Evolutionary conservation across 2,329 filamentous ascomycete species (phyloP), one percentile per base, ranked within the genome.

Genomic region (Lachnellula occidentalis): DNA sequence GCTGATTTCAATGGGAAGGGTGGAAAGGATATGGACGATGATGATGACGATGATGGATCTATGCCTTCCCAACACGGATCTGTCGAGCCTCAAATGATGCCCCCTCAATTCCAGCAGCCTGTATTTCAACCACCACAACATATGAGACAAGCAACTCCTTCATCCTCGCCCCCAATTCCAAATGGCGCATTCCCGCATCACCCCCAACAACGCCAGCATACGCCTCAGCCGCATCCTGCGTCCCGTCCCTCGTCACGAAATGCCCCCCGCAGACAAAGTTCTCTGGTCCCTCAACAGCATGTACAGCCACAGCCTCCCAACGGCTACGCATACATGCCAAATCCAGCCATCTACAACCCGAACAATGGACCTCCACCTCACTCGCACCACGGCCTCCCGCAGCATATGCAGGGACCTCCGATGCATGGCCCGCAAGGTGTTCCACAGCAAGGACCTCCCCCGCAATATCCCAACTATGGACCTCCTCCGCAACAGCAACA

Each of bases 1-100:
- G 80, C 82, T 52, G 94, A 99, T 72, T 99, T 96, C 73, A 88
- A 87, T 67, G 90, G 90, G 61, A 87, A 87, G 71, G 78, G 78
- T 27, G 24, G 24, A 55, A 81, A 81, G 56, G 76, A 76, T 54
- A 88, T 62, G 90, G 64, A 94, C 50, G 92, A 96, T 48, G 91
- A 95, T 15, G 89, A 88, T 27, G 88, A 89, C 22, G 87, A 91
- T 37, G 84, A 90, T 51, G 86, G 79, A 55, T 88, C 87, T 6
- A 88, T 87, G 46, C 83, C 85, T 27, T 67, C 65, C 36, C 61
- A 64, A 34, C 66, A 69, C 27, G 71, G 71, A 45, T 72, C 71
- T n/a, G 68, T 70, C 43, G 73, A 73, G 57, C 70, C 72, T 34
- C 80, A 82, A 61, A 83, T 87, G 77, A 82, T 89, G 64, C 84